phyloP scores from a whole-genome alignment of 2,329 filamentous ascomycete species.

The Colletotrichum neosansevieriae region DNA sequence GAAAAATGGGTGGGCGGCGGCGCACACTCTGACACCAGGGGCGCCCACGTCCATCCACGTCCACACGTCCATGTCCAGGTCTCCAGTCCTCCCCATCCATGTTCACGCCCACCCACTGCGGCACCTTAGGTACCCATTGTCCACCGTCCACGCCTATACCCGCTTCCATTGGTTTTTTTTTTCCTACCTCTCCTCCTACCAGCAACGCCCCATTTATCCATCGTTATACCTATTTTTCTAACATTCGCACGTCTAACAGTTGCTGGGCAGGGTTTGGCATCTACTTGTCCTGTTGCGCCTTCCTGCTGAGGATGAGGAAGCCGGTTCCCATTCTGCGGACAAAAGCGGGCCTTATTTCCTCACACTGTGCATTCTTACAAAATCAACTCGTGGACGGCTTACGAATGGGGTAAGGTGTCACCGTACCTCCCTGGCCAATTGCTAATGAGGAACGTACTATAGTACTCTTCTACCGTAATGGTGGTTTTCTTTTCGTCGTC shows the following conservation, averaged over 20 bases:
- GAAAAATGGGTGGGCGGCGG: conserved; percentile 46
- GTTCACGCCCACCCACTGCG: conserved; percentile 13
- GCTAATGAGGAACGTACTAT: conserved; percentile 12
- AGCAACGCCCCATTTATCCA: conserved; percentile 6
- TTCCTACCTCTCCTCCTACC: neutral
- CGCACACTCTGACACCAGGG: conserved; percentile 39
- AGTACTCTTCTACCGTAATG: neutral
- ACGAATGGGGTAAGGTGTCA: conserved; percentile 32
- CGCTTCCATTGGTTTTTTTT: too few relatives aligned
- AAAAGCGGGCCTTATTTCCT: neutral
- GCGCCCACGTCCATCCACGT: conserved; percentile 26
- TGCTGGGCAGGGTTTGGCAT: too few relatives aligned
- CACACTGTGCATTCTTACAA: conserved; percentile 28
- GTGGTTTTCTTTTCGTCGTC: neutral
- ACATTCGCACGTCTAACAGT: too few relatives aligned
- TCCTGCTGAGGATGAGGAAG: neutral
- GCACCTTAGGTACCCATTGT: neutral
- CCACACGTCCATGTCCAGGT: conserved; percentile 16
- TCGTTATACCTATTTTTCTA: neutral
- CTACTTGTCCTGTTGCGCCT: neutral
- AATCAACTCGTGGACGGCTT: conserved; percentile 21
- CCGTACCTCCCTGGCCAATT: conserved; percentile 5
- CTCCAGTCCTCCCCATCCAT: neutral
- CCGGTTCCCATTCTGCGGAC: conserved; percentile 7
- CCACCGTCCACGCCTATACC: neutral